phyloP scores from a whole-genome alignment of 2,329 filamentous ascomycete genomes.

The Arthrobotrys sphaeroides region DNA sequence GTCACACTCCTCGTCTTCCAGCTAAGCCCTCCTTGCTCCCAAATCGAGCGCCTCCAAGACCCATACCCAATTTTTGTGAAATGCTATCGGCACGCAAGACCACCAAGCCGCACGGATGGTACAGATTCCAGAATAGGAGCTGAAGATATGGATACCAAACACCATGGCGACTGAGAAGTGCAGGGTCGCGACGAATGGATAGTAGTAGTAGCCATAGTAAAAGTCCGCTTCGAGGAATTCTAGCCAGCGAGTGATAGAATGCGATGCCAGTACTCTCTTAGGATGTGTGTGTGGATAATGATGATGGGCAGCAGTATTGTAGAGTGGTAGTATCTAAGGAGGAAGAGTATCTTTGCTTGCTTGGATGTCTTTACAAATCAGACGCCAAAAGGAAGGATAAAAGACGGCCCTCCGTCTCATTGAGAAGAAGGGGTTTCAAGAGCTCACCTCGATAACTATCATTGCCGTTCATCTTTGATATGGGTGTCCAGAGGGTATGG shows the following conservation, averaged over 20 bases:
- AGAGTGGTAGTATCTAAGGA: conserved; percentile 32
- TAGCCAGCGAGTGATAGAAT: conserved; percentile 33
- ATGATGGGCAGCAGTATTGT: background rate
- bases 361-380: conserved; percentile 54
- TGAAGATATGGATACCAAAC: conserved; percentile 35
- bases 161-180: conserved; percentile 35
- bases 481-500: background rate
- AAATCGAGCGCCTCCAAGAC: background rate
- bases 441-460: conserved; percentile 52
- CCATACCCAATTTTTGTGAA: conserved; percentile 24
- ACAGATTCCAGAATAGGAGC: conserved; percentile 43
- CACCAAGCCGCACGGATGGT: conserved; percentile 34
- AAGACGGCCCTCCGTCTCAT: conserved; percentile 31
- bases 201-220: conserved; percentile 30
- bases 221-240: conserved; percentile 32
- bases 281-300: conserved; percentile 13
- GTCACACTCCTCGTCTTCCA: background rate
- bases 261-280: conserved; percentile 31
- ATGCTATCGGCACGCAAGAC: conserved; percentile 27
- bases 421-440: conserved; percentile 15
- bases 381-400: conserved; percentile 54
- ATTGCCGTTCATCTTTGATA: conserved; percentile 44
- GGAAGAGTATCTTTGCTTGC: conserved; percentile 49
- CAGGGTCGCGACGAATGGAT: conserved; percentile 25
- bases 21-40: background rate